Conservation (phyloP, 129 eudicot species). For the Flaveria robusta region DNA sequence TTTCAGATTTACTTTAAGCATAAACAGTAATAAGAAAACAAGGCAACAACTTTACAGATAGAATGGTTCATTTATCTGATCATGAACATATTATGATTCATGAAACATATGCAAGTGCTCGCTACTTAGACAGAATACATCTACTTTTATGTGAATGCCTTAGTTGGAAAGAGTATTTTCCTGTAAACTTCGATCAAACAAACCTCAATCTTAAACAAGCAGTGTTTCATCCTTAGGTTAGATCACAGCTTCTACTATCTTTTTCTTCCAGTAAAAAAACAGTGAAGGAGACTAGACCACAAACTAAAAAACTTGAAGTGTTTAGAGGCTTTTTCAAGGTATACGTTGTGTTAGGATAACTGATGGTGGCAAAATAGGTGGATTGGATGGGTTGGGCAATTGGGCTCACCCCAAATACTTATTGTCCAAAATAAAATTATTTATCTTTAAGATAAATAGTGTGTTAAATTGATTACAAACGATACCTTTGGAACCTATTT, state of each 20-base stretch:
- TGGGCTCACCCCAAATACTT: not conserved
- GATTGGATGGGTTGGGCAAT: not conserved
- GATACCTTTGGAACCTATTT: constrained; percentile 63
- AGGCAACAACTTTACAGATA: not conserved
- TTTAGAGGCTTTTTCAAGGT: not conserved
- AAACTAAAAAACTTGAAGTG: constrained; percentile 5
- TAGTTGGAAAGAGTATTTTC: constrained; percentile 16
- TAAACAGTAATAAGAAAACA: not conserved
- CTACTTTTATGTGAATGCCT: not conserved
- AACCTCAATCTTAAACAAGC: constrained; percentile 12
- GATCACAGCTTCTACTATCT: constrained; percentile 5
- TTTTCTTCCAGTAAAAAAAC: not conserved
- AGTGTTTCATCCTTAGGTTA: constrained; percentile 4
- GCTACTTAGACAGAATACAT: not conserved
- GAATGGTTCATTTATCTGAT: constrained; percentile 1
- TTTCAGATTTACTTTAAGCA: not conserved
- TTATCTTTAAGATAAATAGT: not conserved
- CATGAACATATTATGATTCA: constrained; percentile 3
- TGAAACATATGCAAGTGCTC: not conserved
- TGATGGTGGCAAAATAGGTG: not conserved
- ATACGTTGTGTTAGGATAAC: constrained; percentile 6
- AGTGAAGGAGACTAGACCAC: not conserved
- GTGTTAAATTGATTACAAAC: constrained; percentile 16
- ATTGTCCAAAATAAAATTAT: not conserved
- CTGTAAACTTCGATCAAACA: not conserved